These are phyloP conservation scores for Digitaria exilis DNA, from an alignment of 202 grass and related monocot genomes.

Conservation along the genomic window DNA sequence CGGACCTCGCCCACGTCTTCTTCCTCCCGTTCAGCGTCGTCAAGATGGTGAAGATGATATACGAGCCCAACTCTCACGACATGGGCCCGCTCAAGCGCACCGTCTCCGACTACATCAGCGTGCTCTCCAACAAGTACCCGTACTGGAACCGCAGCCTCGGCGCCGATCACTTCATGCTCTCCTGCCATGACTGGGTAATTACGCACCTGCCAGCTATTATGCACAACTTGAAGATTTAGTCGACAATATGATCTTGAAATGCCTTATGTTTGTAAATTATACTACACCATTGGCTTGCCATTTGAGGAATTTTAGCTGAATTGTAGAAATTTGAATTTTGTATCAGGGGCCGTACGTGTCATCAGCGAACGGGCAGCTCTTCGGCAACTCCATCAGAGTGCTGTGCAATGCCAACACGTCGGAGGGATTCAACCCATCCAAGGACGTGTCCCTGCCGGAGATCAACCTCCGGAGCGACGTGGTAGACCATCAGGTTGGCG, in stretches of 20 bases:
- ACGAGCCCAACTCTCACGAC: conserved; percentile 45
- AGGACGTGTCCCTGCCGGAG: conserved; percentile 72
- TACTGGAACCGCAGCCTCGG: conserved; percentile 81
- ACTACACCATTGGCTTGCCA: background rate
- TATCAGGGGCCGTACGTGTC: conserved; percentile 75
- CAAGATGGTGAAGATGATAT: conserved; percentile 82
- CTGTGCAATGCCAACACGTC: conserved; percentile 92
- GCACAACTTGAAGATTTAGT: too few species aligned
- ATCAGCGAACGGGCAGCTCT: conserved; percentile 39
- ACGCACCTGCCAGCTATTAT: too few species aligned
- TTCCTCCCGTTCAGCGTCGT: conserved; percentile 86
- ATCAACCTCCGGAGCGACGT: conserved; percentile 60
- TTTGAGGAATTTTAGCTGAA: background rate
- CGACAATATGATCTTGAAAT: too few species aligned
- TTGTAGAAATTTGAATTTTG: background rate
- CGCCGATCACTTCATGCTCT: conserved; percentile 85
- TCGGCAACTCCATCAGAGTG: conserved; percentile 61
- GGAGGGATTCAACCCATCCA: conserved; percentile 65
- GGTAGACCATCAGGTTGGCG: conserved; percentile 50
- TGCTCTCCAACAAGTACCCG: conserved; percentile 51
- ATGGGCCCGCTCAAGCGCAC: conserved; percentile 57
- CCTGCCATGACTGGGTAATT: conserved; percentile 91
- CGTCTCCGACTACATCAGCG: conserved; percentile 63
- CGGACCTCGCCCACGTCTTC: conserved; percentile 54
- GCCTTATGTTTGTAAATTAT: background rate